Evolutionary conservation across 805 yeast genomes (phyloP), one percentile per base, ranked within the genome.

Genomic region (Scheffersomyces lignosus): DNA sequence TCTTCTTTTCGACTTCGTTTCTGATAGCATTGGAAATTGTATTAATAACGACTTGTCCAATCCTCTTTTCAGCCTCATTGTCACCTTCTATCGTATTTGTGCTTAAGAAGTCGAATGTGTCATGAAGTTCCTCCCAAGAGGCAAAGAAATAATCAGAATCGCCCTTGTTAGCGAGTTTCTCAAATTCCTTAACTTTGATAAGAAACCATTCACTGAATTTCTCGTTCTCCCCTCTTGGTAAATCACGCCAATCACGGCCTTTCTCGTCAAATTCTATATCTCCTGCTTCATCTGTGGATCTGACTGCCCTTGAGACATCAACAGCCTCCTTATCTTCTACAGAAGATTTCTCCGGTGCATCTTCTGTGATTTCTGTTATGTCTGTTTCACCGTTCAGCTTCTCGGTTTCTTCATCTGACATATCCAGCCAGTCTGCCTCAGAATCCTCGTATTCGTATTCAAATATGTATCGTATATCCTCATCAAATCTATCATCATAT

Each of bases 191-290:
- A 15, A 51, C 42, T 20, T 43, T 31, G 15, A 44, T 43, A 16
- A 51, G 15, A 34, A 60, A 62, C 38, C 49, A 43, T 2, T 37
- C 41, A 9, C 50, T 47, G 36, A 46, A 56, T 7, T 45, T 33
- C 9, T 61, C 56, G 51, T 83, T 83, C 1, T 64, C 65, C 3
- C 78, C 86, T 33, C 88, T 62, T 3, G 86, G 83, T 9, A 81
- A 66, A 55, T 82, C 89, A 48, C 88, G 62, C 87, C 89, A 81
- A 58, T 83, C 89, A 24, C 77, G 64, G 0, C 87, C 87, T 31
- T 67, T 54, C 18, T 75, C 72, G 52, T 80, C 87, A 53, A 77
- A 74, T 33, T 76, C 79, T 26, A 76, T 60, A 3, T 44, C 45
- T 24, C 47, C 49, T 4, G 18, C 13, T 31, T 29, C 1, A 10